These are phyloP conservation scores for Barnettozyma siamensis DNA, from an alignment of 805 yeast genomes.

Conservation along the genomic window DNA sequence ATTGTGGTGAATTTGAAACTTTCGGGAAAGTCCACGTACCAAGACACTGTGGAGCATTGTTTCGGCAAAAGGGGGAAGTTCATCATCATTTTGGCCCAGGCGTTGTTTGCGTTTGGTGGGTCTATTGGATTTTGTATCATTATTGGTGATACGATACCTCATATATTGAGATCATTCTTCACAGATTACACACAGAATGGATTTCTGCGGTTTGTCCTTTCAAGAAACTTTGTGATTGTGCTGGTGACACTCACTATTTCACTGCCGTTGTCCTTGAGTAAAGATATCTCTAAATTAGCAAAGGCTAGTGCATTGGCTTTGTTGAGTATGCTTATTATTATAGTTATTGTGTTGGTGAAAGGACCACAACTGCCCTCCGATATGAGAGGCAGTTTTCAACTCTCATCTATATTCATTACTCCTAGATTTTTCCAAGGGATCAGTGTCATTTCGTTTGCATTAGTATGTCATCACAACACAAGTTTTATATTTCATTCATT, in stretches of 20 bases:
- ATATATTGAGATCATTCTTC: conserved; percentile 66
- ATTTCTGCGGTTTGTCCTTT: conserved; percentile 49
- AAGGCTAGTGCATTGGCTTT: conserved; percentile 84
- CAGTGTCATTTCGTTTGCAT: conserved; percentile 90
- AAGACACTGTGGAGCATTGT: conserved; percentile 75
- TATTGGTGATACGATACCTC: conserved; percentile 93
- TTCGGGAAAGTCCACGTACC: conserved; percentile 72
- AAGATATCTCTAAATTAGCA: conserved; percentile 80
- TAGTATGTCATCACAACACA: conserved; percentile 94
- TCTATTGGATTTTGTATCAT: conserved; percentile 90
- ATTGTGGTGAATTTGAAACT: conserved; percentile 79
- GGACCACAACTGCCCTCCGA: conserved; percentile 57
- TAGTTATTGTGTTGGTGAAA: conserved; percentile 61
- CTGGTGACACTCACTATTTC: conserved; percentile 68
- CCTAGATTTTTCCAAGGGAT: conserved; percentile 78
- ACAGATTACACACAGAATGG: conserved; percentile 32
- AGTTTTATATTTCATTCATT: conserved; percentile 84
- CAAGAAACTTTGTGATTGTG: conserved; percentile 65
- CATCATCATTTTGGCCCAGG: conserved; percentile 67
- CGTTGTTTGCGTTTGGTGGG: conserved; percentile 91
- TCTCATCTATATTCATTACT: conserved; percentile 47
- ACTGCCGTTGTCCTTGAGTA: conserved; percentile 73
- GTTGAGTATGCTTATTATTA: conserved; percentile 76
- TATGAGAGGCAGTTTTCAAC: conserved; percentile 42
- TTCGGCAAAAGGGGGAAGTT: conserved; percentile 71